Base-by-base conservation (phyloP, 495 filamentous ascomycete species). In the Penicillium goetzii region DNA sequence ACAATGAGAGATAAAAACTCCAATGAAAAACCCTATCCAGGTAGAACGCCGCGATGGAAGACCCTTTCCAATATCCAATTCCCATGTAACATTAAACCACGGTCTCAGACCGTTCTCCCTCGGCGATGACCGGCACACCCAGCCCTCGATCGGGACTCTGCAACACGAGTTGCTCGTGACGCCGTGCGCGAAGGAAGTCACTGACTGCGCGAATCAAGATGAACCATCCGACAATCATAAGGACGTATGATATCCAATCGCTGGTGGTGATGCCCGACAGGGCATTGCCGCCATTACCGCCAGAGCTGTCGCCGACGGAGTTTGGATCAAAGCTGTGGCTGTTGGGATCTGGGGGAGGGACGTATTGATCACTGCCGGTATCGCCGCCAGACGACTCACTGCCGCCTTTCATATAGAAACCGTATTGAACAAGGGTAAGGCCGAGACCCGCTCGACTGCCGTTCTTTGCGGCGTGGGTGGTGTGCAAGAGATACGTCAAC, bases 161-260 rank as follows among this genome's bases (percentile, higher is more conserved):
- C 66, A 97, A 74, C 9, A 99, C 92, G 49, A 99, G 81, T 71
- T 93, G 90, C 79, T 98, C 94, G 74, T 97, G 96, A 69, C 90
- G 85, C 70, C 93, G 82, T 49, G 92, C 94, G 59, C 86, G 87
- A 51, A 98, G 76, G 74, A 92, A 98, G 70, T 97, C 92, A 70
- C 88, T 91, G 52, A 97, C 89, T 15, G 92, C 86, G 70, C 91
- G 84, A 63, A 99, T 98, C 57, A 99, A 77, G 56, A 99, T 92
- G 66, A 98, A 98, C 95, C 95, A 99, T 3, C 95, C 95, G 15
- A 97, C 89, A 75, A 99, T 90, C 95, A 99, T 99, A 60, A 99
- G 76, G 11, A 90, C 74, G 70, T 98, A 98, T n/a, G 94, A 91
- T 38, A 94, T 78, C 90, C 89, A 97, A 66, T 98, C 93, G 65